Base-by-base conservation (phyloP, 2,329 filamentous ascomycete genomes). In the Eutypella sp. region DNA sequence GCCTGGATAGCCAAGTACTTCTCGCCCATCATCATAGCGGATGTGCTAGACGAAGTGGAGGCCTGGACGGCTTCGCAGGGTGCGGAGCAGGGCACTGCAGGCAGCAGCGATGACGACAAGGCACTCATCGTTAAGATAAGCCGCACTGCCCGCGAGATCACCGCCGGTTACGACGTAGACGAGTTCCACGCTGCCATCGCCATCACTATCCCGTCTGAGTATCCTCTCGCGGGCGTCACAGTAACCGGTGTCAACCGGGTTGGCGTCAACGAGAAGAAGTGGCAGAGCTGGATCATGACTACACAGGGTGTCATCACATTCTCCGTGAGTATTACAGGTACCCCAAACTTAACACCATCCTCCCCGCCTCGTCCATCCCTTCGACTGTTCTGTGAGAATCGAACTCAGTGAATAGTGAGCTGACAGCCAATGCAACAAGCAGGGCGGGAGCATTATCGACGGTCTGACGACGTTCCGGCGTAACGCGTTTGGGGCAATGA, bases 271-370 rank as follows among this genome's bases (percentile, higher is more conserved):
- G 91, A 97, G 61, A 84, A 84, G 65, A 95, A 93, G 62, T 99
- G 93, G 92, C 84, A 89, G 66, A 85, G 78, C 50, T 96, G 92
- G 91, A 76, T 96, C 50, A 78, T 89, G 59, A 89, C 84, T 7
- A 92, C 89, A 3, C 88, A 96, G 57, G 91, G 89, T 4, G 89
- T 93, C 38, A 96, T 99, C 57, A 92, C 89, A 36, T 95, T 97
- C 61, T 88, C 89, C 51, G 77, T 81, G 69, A 59, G 73, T 61
- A 37, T 11, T 37, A 16, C 16, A n/a, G 3, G 8, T 22, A 22
- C 19, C 36, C 36, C 36, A 8, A 4, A 5, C 34, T 37, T 18
- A 18, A 6, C 18, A 13, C 34, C 34, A 20, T 11, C 11, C 34
- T 2, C 5, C 2, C 18, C 13, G 5, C 8, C 34, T 4, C 34